Evolutionary conservation across 345 rosid species (phyloP).

Genomic region (Trapa incisa): DNA sequence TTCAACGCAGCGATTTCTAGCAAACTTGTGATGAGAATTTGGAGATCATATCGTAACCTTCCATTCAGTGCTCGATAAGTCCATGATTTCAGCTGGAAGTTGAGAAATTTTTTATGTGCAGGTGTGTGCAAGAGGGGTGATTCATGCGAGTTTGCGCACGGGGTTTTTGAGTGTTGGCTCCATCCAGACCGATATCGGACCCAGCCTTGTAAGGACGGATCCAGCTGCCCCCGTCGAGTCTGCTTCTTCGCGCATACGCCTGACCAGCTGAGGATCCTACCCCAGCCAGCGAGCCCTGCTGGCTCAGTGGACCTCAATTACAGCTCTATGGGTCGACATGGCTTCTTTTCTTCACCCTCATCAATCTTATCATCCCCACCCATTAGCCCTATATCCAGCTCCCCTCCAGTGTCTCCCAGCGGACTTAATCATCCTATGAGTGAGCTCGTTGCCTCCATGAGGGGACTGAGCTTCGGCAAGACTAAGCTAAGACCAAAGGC

Average conservation of each 20-base stretch:
- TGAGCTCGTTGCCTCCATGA: slow-evolving; percentile 46
- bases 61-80: no score
- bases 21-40: no score
- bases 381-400: slow-evolving; percentile 40
- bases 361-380: not conserved
- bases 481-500: slow-evolving; percentile 25
- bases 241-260: slow-evolving; percentile 83
- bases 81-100: no score
- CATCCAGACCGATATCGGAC: slow-evolving; percentile 79
- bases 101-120: not conserved
- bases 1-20: no score
- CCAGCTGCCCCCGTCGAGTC: slow-evolving; percentile 47
- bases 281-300: slow-evolving; percentile 18
- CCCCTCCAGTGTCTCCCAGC: slow-evolving; percentile 41
- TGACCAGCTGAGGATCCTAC: slow-evolving; percentile 52
- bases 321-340: slow-evolving; percentile 10
- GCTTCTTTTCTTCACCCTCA: no score
- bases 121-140: slow-evolving; percentile 15
- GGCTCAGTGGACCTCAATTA: slow-evolving; percentile 22
- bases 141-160: slow-evolving; percentile 20
- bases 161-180: slow-evolving; percentile 88
- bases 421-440: slow-evolving; percentile 7
- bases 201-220: slow-evolving; percentile 77
- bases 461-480: slow-evolving; percentile 51
- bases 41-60: no score